Base-by-base conservation (phyloP, 352 stramenopile species). In the Phytopythium aichiense region DNA sequence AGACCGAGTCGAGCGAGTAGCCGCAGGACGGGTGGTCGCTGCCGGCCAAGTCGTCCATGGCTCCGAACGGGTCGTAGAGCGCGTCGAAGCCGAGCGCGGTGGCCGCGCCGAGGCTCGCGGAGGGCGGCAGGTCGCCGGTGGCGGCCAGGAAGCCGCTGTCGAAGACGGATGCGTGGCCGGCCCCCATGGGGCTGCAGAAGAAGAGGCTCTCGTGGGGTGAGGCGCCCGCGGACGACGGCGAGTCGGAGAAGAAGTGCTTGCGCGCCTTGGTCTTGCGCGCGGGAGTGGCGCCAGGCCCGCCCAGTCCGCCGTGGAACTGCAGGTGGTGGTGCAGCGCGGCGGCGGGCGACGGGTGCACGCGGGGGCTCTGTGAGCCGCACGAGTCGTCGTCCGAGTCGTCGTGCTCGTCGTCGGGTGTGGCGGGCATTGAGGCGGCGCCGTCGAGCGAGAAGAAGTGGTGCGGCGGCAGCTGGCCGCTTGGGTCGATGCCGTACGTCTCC, bases 401-500 rank as follows among this genome's bases (percentile, higher is more conserved):
- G 59, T 82, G 66, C 38, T 89, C 76, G 31, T 84, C 73, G 48
- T 72, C 53, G 13, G 53, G 53, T 13, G 53, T 58, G 33, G 33
- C 45, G n/a, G 73, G 64, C 20, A 67, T 68, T 50, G 56, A 61
- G 40, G 54, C 37, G 25, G 60, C 42, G 28, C 61, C 68, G 55
- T 79, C 69, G 23, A 66, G 38, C 9, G 53, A 25, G 64, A 80
- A 80, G 64, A 80, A 80, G 51, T 77, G 56, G 7, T 66, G 61
- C 28, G 66, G 63, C 38, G 77, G 69, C 6, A 84, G 62, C 35
- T 84, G 77, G 13, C 79, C 78, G 35, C 72, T 84, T 1, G 82
- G 82, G 59, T 91, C 82, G 56, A 91, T 92, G 51, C 84, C 84
- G 69, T 93, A 93, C 2, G 81, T 91, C 71, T 90, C 81, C 18